A percentile compares a stretch with the other conserved stretches of the same genome.
Conservation (phyloP, 768 basidiomycete genomes). For the Leucocoprinus birnbaumii region DNA sequence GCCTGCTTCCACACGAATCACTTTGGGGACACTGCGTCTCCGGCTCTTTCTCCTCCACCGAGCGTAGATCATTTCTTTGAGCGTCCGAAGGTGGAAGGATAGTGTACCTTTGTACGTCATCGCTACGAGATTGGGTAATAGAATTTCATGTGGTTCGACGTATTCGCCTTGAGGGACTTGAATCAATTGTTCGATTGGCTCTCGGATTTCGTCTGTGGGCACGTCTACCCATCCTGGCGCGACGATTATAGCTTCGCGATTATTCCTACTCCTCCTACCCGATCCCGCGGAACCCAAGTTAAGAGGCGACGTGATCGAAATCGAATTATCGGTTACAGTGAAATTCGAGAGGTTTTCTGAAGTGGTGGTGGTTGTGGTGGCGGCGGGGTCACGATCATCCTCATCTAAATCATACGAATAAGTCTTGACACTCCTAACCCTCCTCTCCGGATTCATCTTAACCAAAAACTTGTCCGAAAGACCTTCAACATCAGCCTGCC, state of each 20-base stretch:
- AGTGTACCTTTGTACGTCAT: constrained; percentile 6
- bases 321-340: neutral
- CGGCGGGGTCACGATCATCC: too few species aligned
- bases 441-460: constrained; percentile 11
- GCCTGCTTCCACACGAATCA: neutral
- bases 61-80: constrained; percentile 3
- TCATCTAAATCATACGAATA: constrained; percentile 9
- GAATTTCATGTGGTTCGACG: constrained; percentile 4
- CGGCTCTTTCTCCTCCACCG: constrained; percentile 6
- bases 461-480: constrained; percentile 9
- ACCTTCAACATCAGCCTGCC: constrained; percentile 10
- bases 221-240: constrained; percentile 1
- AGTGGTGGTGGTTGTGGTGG: too few species aligned
- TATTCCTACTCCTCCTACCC: too few species aligned
- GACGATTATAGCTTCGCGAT: neutral
- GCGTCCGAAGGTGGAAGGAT: neutral
- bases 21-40: neutral
- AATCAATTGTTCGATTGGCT: neutral
- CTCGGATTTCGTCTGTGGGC: constrained; percentile 7
- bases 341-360: neutral
- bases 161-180: constrained; percentile 5
- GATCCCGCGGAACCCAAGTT: too few species aligned
- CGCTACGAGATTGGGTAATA: constrained; percentile 2
- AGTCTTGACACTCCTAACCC: constrained; percentile 3
- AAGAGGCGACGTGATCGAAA: neutral